phyloP scores from a whole-genome alignment of 495 filamentous ascomycete genomes.

The Lepidopterella palustris region DNA sequence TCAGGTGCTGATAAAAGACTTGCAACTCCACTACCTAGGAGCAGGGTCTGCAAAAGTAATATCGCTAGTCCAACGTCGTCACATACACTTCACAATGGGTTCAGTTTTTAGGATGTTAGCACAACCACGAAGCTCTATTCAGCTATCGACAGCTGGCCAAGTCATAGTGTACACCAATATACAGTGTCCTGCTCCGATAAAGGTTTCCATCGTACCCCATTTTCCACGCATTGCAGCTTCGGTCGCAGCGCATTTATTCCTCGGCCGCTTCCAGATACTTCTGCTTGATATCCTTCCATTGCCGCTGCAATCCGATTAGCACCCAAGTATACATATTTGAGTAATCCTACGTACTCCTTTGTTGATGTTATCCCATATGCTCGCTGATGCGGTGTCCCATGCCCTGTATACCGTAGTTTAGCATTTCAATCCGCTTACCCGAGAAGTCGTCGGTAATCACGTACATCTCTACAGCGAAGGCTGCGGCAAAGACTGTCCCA shows the following conservation, averaged over 20 bases:
- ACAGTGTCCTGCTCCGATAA: constrained; percentile 7
- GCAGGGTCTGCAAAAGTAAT: too few relatives aligned
- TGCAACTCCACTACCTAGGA: too few relatives aligned
- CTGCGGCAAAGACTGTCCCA: constrained; percentile 72
- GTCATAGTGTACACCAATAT: constrained; percentile 22
- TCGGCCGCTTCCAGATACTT: constrained; percentile 65
- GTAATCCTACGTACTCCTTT: constrained; percentile 60
- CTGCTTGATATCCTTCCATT: constrained; percentile 99
- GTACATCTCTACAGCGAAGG: constrained; percentile 93
- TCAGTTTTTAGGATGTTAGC: not conserved
- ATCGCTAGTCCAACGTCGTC: not conserved
- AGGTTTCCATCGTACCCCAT: not conserved
- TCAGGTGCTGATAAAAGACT: too few relatives aligned
- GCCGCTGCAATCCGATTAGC: constrained; percentile 59
- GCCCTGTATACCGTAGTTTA: constrained; percentile 44
- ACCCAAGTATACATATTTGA: not conserved
- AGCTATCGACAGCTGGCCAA: not conserved
- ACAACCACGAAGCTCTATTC: not conserved
- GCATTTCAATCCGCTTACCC: constrained; percentile 8
- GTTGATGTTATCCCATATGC: constrained; percentile 84
- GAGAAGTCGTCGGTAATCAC: constrained; percentile 23
- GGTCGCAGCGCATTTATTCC: constrained; percentile 34
- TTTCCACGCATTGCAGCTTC: not conserved
- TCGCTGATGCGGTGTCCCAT: constrained; percentile 71
- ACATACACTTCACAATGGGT: not conserved